Conservation (phyloP, 129 eudicot genomes). For the Centaurea solstitialis region DNA sequence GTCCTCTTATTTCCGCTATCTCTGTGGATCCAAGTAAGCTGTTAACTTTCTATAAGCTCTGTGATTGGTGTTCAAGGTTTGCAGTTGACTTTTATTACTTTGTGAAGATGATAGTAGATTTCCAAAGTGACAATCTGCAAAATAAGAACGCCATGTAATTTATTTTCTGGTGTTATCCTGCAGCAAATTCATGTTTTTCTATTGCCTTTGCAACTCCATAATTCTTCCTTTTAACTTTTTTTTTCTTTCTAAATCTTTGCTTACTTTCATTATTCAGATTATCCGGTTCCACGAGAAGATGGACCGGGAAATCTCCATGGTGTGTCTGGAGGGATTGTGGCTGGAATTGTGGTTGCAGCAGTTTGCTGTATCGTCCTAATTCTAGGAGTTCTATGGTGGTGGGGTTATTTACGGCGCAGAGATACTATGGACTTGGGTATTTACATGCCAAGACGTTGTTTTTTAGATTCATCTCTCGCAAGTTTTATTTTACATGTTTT, state of each 20-base stretch:
- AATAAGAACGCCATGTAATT: not conserved
- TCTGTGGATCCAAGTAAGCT: conserved; percentile 66
- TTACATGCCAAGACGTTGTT: not conserved
- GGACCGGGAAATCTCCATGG: conserved; percentile 35
- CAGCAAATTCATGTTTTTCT: not conserved
- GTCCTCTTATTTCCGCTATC: conserved; percentile 90
- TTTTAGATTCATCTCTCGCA: not conserved
- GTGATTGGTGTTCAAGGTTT: conserved; percentile 2
- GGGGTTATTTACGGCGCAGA: conserved; percentile 35
- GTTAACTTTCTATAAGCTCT: not conserved
- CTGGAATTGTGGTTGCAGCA: conserved; percentile 57
- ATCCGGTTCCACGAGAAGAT: conserved; percentile 21
- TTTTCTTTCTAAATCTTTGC: not conserved
- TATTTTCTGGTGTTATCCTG: not conserved
- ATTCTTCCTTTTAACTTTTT: not conserved
- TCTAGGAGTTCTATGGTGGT: conserved; percentile 59
- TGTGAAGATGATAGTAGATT: conserved; percentile 1
- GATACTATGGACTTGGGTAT: conserved; percentile 40
- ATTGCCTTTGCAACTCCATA: not conserved
- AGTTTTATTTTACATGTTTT: not conserved
- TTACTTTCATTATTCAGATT: conserved; percentile 39
- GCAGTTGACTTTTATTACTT: not conserved
- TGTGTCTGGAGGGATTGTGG: conserved; percentile 43
- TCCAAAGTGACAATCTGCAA: not conserved
- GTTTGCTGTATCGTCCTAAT: conserved; percentile 28